These are phyloP conservation scores for Fraxinus ornus DNA, from an alignment of 305 asterid genomes.

Conservation along the genomic window DNA sequence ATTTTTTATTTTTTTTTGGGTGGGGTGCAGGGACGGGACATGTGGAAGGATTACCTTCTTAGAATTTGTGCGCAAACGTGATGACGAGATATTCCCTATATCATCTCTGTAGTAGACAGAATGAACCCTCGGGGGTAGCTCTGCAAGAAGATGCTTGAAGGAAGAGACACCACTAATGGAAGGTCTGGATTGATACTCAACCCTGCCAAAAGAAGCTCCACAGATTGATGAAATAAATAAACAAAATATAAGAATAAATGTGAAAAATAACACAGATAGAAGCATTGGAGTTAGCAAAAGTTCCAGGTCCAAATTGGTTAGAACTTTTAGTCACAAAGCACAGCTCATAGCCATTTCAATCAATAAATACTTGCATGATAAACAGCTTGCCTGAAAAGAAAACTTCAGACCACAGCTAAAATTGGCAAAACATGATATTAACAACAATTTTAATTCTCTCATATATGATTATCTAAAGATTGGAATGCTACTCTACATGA, in stretches of 20 bases:
- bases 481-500: neutral
- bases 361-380: conserved; percentile 9
- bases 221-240: conserved; percentile 20
- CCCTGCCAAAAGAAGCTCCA: conserved; percentile 51
- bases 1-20: neutral
- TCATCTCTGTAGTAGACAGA: conserved; percentile 97
- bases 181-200: conserved; percentile 79
- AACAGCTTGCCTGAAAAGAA: neutral
- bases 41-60: conserved; percentile 60
- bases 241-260: neutral
- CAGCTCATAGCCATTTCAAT: neutral
- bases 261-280: neutral
- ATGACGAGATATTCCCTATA: conserved; percentile 88
- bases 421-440: neutral
- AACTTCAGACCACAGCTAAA: conserved; percentile 12
- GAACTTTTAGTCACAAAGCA: neutral
- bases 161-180: conserved; percentile 68
- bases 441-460: neutral
- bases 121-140: conserved; percentile 89
- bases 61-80: conserved; percentile 67
- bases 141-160: conserved; percentile 87
- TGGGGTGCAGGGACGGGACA: neutral
- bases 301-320: neutral
- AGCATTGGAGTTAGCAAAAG: neutral
- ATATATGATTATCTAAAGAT: conserved; percentile 6